These are phyloP conservation scores for Tuber melanosporum DNA, from an alignment of 495 filamentous ascomycete genomes.

Conservation along the genomic window DNA sequence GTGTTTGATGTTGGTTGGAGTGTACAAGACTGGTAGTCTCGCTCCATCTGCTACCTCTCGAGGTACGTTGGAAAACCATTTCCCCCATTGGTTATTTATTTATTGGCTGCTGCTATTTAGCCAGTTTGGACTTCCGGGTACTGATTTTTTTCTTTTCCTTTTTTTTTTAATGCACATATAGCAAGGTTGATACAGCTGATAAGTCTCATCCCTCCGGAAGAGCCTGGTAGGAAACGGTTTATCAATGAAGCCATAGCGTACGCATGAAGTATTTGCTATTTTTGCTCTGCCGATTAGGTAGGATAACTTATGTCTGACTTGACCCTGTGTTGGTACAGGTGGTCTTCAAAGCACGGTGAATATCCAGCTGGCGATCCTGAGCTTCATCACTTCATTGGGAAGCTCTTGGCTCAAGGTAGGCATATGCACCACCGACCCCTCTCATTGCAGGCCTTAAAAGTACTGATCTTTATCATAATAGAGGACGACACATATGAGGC, in stretches of 20 bases:
- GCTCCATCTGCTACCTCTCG: conserved; percentile 61
- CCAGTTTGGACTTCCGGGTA: not conserved
- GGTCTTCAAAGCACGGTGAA: conserved; percentile 77
- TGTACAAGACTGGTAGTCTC: conserved; percentile 75
- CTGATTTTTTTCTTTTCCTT: not conserved
- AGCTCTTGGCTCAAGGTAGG: conserved; percentile 72
- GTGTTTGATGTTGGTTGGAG: conserved; percentile 74
- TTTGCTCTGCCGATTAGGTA: not conserved
- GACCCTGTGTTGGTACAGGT: conserved; percentile 48
- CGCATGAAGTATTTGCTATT: conserved; percentile 34
- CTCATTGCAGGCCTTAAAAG: conserved; percentile 3
- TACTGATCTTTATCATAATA: conserved; percentile 38
- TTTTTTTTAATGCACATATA: conserved; percentile 23
- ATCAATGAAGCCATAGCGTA: conserved; percentile 79
- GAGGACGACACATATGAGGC: conserved; percentile 88
- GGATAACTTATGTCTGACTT: conserved; percentile 8
- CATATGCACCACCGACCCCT: not conserved
- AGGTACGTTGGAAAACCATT: conserved; percentile 37
- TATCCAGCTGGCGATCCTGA: conserved; percentile 91
- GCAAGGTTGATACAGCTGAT: conserved; percentile 59
- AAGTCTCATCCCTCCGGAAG: conserved; percentile 69
- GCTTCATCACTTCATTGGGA: conserved; percentile 86
- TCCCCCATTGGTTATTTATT: not conserved
- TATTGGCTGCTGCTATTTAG: not conserved
- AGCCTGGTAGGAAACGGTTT: conserved; percentile 85